phyloP scores from a whole-genome alignment of 768 basidiomycete species.

The Leccinellum luteum region DNA sequence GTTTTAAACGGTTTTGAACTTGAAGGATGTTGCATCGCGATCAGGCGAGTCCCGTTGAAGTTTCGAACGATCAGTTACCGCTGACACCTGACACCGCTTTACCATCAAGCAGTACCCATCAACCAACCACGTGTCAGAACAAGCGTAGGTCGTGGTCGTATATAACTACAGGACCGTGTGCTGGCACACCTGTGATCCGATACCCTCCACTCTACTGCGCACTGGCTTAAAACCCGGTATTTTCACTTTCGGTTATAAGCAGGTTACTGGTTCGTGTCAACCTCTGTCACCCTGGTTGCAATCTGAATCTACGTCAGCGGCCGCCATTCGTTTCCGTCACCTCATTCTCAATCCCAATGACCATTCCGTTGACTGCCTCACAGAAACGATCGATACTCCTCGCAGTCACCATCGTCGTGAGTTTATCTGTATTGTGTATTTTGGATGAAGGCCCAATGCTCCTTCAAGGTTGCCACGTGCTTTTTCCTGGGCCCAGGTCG shows the following conservation, averaged over 20 bases:
- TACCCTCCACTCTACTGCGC: background rate
- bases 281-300: background rate
- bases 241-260: conserved; percentile 1
- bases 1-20: background rate
- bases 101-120: background rate
- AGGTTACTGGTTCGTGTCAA: background rate
- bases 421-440: background rate
- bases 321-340: background rate
- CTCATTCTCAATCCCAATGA: conserved; percentile 11
- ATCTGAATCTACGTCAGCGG: background rate
- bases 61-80: background rate
- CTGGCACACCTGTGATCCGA: background rate
- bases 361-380: conserved; percentile 24
- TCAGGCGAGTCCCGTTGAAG: background rate
- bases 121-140: background rate
- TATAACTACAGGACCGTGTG: background rate
- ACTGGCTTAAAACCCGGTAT: background rate
- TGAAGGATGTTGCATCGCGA: background rate
- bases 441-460: background rate
- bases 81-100: background rate
- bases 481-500: conserved; percentile 20
- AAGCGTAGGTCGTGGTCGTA: background rate
- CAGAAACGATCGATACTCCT: conserved; percentile 31
- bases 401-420: conserved; percentile 26
- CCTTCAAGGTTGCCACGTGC: conserved; percentile 17